Percentiles rank a stretch among this genome's conserved stretches.
phyloP scores from a whole-genome alignment of 2,329 filamentous ascomycete genomes.

The Colletotrichum sp. region DNA sequence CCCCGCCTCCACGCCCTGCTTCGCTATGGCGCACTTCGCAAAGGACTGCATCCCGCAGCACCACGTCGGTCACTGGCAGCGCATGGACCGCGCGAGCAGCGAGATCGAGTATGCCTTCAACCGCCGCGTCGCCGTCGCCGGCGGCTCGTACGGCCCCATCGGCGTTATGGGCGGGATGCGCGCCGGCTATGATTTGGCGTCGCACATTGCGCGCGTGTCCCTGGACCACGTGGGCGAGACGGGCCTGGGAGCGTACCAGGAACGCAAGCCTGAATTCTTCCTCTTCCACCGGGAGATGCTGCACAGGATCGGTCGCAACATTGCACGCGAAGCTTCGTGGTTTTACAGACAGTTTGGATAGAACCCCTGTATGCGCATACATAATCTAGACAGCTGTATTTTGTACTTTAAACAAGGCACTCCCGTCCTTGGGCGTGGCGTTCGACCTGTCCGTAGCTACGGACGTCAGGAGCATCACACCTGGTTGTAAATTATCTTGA shows the following conservation, averaged over 20 bases:
- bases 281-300: not conserved
- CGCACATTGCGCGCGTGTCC: slow-evolving; percentile 34
- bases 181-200: slow-evolving; percentile 50
- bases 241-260: slow-evolving; percentile 35
- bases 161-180: slow-evolving; percentile 59
- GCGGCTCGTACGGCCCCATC: slow-evolving; percentile 57
- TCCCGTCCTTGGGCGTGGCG: not conserved
- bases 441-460: not conserved
- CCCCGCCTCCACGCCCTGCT: slow-evolving; percentile 58
- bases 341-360: not conserved
- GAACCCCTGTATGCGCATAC: not conserved
- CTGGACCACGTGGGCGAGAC: slow-evolving; percentile 32
- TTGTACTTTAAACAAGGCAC: not conserved
- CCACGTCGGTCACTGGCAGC: slow-evolving; percentile 73
- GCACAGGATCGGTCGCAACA: not conserved
- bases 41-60: slow-evolving; percentile 90
- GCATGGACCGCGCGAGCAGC: slow-evolving; percentile 62
- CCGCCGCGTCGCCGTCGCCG: slow-evolving; percentile 68
- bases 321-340: not conserved
- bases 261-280: not conserved
- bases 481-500: not conserved
- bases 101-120: slow-evolving; percentile 62
- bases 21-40: slow-evolving; percentile 64
- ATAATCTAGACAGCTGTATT: not conserved
- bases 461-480: not conserved